Percentiles rank a stretch among this genome's conserved stretches.
Evolutionary conservation across 768 basidiomycete genomes (phyloP).

Genomic region (Dentipellis sp.): DNA sequence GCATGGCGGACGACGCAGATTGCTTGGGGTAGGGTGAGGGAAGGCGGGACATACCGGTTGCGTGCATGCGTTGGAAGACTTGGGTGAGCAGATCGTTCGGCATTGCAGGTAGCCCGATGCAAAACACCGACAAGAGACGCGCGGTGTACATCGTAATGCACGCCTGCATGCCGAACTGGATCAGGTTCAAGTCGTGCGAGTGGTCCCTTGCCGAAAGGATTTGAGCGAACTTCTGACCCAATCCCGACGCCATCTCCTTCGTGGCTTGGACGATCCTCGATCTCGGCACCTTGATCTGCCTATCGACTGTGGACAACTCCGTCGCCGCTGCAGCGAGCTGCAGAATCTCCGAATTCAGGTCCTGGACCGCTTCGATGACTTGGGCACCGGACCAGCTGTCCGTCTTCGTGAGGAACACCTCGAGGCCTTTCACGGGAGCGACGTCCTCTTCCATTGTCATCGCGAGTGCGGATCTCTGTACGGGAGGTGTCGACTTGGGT

Average conservation of each 20-base stretch:
- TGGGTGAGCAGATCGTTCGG: constrained; percentile 56
- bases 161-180: constrained; percentile 69
- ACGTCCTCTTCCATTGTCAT: constrained; percentile 38
- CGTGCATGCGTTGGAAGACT: constrained; percentile 50
- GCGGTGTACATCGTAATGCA: constrained; percentile 59
- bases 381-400: constrained; percentile 72
- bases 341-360: constrained; percentile 74
- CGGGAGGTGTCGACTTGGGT: constrained; percentile 17
- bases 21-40: not conserved
- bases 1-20: constrained; percentile 16
- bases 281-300: constrained; percentile 27
- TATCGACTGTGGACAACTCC: constrained; percentile 51
- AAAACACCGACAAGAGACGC: constrained; percentile 60
- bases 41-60: constrained; percentile 32
- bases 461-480: constrained; percentile 11
- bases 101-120: constrained; percentile 65
- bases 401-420: constrained; percentile 64
- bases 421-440: constrained; percentile 48
- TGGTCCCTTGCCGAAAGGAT: constrained; percentile 58
- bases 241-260: constrained; percentile 49
- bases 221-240: constrained; percentile 54
- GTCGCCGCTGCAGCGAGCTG: constrained; percentile 71
- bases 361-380: constrained; percentile 69
- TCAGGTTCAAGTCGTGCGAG: constrained; percentile 65
- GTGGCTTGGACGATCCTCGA: constrained; percentile 40